Conservation (phyloP, 2,329 filamentous ascomycete species). For the Fusarium caatingaense region DNA sequence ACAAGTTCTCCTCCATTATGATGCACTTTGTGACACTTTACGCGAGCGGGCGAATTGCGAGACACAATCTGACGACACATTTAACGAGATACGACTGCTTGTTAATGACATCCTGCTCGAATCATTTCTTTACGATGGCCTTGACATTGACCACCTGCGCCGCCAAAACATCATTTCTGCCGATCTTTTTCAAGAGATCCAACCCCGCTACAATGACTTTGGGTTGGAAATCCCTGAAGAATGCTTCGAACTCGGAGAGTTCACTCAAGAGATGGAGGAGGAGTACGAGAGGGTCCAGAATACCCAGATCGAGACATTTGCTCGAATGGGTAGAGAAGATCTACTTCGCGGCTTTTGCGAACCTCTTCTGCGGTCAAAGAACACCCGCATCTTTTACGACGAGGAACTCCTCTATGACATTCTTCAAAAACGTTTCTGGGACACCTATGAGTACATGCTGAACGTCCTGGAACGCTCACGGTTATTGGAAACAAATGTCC, state of each 20-base stretch:
- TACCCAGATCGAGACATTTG: conserved; percentile 37
- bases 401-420: conserved; percentile 41
- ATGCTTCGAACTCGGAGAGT: conserved; percentile 44
- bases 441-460: conserved; percentile 47
- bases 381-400: conserved; percentile 43
- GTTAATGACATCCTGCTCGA: conserved; percentile 45
- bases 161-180: conserved; percentile 28
- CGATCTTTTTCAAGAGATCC: conserved; percentile 47
- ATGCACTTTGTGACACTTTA: conserved; percentile 38
- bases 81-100: conserved; percentile 45
- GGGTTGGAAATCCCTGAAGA: conserved; percentile 47
- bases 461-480: conserved; percentile 45
- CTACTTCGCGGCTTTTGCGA: conserved; percentile 45
- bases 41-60: conserved; percentile 6
- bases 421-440: conserved; percentile 39
- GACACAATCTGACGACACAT: conserved; percentile 25
- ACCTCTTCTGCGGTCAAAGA: conserved; percentile 44
- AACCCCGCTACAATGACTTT: conserved; percentile 41
- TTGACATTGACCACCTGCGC: conserved; percentile 39
- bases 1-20: conserved; percentile 43
- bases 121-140: conserved; percentile 44
- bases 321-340: conserved; percentile 41
- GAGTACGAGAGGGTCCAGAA: conserved; percentile 39
- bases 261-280: conserved; percentile 31
- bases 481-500: conserved; percentile 2